Evolutionary conservation across 1,139 yeast genomes (phyloP), one percentile per base, ranked within the genome.

Genomic region (Williopsis jadinii): DNA sequence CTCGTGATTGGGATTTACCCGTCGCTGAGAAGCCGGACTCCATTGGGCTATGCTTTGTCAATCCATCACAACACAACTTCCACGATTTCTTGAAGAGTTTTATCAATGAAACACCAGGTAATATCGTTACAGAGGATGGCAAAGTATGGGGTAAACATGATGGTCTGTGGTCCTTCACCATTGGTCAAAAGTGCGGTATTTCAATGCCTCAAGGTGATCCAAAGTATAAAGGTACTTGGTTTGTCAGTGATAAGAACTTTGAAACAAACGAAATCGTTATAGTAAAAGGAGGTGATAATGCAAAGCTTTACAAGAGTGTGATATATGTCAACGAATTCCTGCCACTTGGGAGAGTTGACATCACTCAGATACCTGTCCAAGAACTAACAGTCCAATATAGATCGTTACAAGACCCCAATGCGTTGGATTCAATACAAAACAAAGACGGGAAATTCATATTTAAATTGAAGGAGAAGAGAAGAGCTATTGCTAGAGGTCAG

Each of bases 401-500:
- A 42, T 85, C 95, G 0, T 64, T 87, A 27, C 94, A 84, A 55
- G 59, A 61, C 2, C 84, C 88, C 0, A 60, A 71, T 52, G 1
- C 11, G 8, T 3, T 42, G 19, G 35, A 43, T 11, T 13, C 40
- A 1, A 37, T 40, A 3, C 19, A 31, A 8, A 5, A 32, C 9
- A 35, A 28, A 14, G 41, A 37, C 62, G 11, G 47, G 2, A 41
- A 44, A 3, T 39, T 66, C 6, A 44, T 50, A 2, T 60, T 83
- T 26, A 54, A 51, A 19, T 63, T 84, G 31, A 48, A 48, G 1
- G 62, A 67, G 4, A 60, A 64, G 30, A 78, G 75, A 31, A 64
- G 90, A 39, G 96, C 95, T 0, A 75, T 92, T 58, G 92, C 97
- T 0, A 87, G 94, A 0, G 98, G 97, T 0, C 98, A 92, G 59